These are phyloP conservation scores for Russula abietina DNA, from an alignment of 768 basidiomycete genomes.

Conservation along the genomic window DNA sequence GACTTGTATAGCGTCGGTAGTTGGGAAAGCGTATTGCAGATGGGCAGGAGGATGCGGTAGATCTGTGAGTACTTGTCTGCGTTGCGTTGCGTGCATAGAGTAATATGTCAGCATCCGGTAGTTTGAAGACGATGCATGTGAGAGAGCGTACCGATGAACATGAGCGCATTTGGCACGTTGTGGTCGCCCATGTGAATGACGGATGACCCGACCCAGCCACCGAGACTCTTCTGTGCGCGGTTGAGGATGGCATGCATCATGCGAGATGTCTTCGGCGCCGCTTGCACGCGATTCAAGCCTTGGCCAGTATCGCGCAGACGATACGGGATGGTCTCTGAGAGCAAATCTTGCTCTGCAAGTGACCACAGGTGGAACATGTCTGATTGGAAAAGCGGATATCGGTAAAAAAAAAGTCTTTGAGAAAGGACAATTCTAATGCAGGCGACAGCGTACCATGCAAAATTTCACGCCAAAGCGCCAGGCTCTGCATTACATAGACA, in stretches of 20 bases:
- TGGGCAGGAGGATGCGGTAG: conserved; percentile 82
- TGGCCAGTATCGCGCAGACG: conserved; percentile 85
- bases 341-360: conserved; percentile 71
- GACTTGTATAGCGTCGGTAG: conserved; percentile 61
- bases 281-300: conserved; percentile 85
- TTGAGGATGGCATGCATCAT: conserved; percentile 87
- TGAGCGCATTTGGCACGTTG: conserved; percentile 75
- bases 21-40: conserved; percentile 74
- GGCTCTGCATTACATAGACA: conserved; percentile 77
- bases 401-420: no score
- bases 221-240: conserved; percentile 75
- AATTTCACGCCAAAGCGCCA: conserved; percentile 84
- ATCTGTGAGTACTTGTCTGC: conserved; percentile 88
- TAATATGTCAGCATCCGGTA: background rate
- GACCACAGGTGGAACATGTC: conserved; percentile 89
- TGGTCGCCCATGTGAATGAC: conserved; percentile 90
- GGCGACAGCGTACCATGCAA: conserved; percentile 67
- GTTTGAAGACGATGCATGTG: background rate
- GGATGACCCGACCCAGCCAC: conserved; percentile 79
- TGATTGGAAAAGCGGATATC: conserved; percentile 28
- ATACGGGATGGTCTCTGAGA: conserved; percentile 69
- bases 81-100: no score
- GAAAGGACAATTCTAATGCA: background rate
- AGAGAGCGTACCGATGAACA: conserved; percentile 60
- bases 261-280: conserved; percentile 80